Evolutionary conservation across 2,329 filamentous ascomycete species (phyloP).

Genomic region (Aspergillus tubingensis): DNA sequence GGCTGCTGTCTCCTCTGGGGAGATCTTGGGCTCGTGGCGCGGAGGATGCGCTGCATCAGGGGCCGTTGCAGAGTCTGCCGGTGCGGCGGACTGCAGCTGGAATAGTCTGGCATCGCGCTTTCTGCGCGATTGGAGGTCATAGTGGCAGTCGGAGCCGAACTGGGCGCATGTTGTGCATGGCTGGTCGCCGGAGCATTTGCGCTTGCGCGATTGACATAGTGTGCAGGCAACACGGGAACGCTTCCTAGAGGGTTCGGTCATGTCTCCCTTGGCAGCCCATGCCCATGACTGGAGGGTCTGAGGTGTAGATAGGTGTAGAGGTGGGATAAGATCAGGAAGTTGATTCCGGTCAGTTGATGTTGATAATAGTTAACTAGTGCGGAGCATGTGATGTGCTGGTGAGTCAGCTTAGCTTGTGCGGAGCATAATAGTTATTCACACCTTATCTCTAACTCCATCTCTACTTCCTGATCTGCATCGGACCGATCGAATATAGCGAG

Average conservation of each 20-base stretch:
- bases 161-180: constrained; percentile 58
- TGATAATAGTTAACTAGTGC: background rate
- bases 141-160: constrained; percentile 57
- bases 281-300: background rate
- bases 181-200: constrained; percentile 56
- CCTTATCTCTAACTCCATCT: too few relatives aligned
- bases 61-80: constrained; percentile 7
- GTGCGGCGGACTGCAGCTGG: constrained; percentile 17
- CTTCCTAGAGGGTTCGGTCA: constrained; percentile 35
- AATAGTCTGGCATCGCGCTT: constrained; percentile 31
- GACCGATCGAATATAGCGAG: too few relatives aligned
- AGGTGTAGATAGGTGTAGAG: background rate
- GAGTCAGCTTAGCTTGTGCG: background rate
- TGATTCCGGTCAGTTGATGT: background rate
- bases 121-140: constrained; percentile 39
- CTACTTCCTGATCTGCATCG: too few relatives aligned
- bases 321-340: background rate
- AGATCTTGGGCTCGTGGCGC: constrained; percentile 14
- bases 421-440: too few relatives aligned
- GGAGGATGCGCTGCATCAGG: constrained; percentile 9
- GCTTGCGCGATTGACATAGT: constrained; percentile 58
- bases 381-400: background rate
- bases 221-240: constrained; percentile 52
- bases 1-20: constrained; percentile 23
- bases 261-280: constrained; percentile 7